These are phyloP conservation scores for Amaranthus tricolor DNA, from an alignment of 179 eudicot genomes.

Conservation along the genomic window DNA sequence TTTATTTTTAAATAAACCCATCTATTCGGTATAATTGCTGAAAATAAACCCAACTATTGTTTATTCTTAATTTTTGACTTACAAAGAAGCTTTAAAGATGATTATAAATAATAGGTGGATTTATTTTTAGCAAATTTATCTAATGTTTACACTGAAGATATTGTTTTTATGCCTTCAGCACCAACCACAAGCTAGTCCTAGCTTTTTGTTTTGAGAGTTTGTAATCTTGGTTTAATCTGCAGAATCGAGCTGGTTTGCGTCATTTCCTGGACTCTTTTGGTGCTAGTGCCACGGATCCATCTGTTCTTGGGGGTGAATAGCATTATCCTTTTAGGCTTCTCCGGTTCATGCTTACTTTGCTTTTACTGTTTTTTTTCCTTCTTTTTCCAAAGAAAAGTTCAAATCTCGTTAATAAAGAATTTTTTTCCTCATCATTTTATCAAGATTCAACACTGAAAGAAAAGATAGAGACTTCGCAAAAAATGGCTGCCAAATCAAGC, in stretches of 20 bases:
- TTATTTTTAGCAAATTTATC: too few relatives aligned
- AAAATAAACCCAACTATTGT: too few relatives aligned
- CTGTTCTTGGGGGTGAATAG: constrained; percentile 38
- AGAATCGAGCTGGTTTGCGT: constrained; percentile 97
- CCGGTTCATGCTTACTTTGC: neutral
- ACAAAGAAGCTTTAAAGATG: too few relatives aligned
- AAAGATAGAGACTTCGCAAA: constrained; percentile 56
- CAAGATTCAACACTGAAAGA: constrained; percentile 66
- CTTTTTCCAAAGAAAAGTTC: neutral
- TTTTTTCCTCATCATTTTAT: constrained; percentile 30
- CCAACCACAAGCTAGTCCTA: neutral
- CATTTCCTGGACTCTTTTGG: constrained; percentile 97
- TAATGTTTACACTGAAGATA: too few relatives aligned
- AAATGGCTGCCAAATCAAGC: constrained; percentile 57
- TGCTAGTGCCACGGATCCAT: constrained; percentile 72
- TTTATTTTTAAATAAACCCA: too few relatives aligned
- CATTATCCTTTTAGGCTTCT: constrained; percentile 1
- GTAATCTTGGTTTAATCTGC: constrained; percentile 24
- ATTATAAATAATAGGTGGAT: too few relatives aligned
- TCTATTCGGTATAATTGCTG: too few relatives aligned
- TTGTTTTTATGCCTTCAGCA: neutral
- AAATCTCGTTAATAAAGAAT: neutral
- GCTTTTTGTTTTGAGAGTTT: neutral
- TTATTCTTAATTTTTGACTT: too few relatives aligned
- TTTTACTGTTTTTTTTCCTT: neutral